A percentile compares a stretch with the other conserved stretches of the same genome.
Conservation (phyloP, 1,139 yeast species). For the Nakaseomyces delphensis region DNA sequence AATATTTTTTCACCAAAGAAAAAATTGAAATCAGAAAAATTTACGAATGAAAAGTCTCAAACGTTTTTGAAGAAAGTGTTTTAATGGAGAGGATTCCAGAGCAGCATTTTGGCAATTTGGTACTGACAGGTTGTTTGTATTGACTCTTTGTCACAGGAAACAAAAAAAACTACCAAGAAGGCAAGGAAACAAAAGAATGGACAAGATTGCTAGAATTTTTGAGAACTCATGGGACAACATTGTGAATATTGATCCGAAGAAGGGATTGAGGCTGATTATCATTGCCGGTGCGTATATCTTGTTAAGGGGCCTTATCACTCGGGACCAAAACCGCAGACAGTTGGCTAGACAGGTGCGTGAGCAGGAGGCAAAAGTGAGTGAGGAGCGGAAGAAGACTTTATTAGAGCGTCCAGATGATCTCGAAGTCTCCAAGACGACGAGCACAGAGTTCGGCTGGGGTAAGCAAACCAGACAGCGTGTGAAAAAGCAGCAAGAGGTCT, state of each 20-base stretch:
- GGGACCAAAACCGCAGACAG: conserved; percentile 43
- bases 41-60: no score
- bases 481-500: conserved; percentile 44
- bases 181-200: background rate
- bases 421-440: conserved; percentile 23
- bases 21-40: no score
- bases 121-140: no score
- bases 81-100: no score
- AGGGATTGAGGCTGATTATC: conserved; percentile 35
- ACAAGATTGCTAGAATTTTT: background rate
- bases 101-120: no score
- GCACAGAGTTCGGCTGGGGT: conserved; percentile 64
- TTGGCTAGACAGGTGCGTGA: conserved; percentile 41
- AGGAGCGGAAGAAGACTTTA: conserved; percentile 37
- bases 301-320: conserved; percentile 36
- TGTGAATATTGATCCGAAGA: conserved; percentile 5
- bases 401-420: conserved; percentile 32
- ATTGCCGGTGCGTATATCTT: conserved; percentile 41
- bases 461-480: conserved; percentile 56
- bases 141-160: no score
- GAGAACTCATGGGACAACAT: conserved; percentile 3
- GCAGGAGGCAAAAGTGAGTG: conserved; percentile 34
- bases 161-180: no score
- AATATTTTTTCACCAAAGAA: no score
- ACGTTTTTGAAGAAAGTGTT: no score